Base-by-base conservation (phyloP, 371 early-diverging fungal species). In the Mortierella sp. region DNA sequence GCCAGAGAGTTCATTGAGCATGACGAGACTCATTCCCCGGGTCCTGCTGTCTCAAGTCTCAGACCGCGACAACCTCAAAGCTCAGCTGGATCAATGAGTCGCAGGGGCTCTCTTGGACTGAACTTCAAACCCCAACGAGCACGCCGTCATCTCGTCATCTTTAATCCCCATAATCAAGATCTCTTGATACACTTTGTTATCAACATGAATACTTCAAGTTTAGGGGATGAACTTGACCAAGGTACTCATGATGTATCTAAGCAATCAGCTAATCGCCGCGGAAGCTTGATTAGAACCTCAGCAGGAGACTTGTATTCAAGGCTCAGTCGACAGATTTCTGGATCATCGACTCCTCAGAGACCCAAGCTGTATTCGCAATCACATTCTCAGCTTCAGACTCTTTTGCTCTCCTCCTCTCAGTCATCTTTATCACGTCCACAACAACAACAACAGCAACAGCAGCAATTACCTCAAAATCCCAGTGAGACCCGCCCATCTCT, bases 111-210 rank as follows among this genome's bases (percentile, higher is more conserved):
- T 5, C 17, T 62, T 22, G 76, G 7, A 53, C 62, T 28, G 3
- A 29, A 22, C 2, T n/a, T 53, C 28, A 55, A 56, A 5, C 23
- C 64, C 6, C 68, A 55, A 32, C 62, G 66, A 13, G 64, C 69
- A 8, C 59, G 72, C 22, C 82, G 83, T 4, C 85, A 85, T 51
- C 72, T 85, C 43, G 71, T 85, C 29, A 85, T 85, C 58, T 85
- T 85, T 23, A 85, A 83, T 61, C 79, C 83, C 2, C 79, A 75
- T 61, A 77, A 70, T 58, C 75, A 71, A 10, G 85, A 83, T 53
- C 47, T 77, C 22, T 63, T 85, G 10, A 71, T 85, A 26, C 85
- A 85, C 51, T 85, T 85, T 62, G 76, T 83, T 58, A 72, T 84
- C 51, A 35, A 68, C 28, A 31, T 75, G 37, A 70, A 73, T 40